phyloP scores from a whole-genome alignment of 768 basidiomycete species.

The Pleurotus tuoliensis region DNA sequence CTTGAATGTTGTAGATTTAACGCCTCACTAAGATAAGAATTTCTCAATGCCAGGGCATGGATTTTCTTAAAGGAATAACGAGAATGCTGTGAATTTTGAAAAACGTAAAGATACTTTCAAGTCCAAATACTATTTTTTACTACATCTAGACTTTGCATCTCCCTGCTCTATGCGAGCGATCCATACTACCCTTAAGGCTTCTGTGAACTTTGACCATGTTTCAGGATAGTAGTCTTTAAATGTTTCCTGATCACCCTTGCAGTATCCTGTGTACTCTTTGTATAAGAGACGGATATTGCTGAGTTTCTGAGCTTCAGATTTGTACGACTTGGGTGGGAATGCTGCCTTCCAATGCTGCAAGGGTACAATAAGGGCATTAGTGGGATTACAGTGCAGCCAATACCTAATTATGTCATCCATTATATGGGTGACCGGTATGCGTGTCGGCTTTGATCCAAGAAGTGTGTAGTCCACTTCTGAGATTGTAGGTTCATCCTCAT shows the following conservation, averaged over 20 bases:
- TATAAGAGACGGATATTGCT: too few species aligned
- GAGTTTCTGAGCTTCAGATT: too few species aligned
- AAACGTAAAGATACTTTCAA: background rate
- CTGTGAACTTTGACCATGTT: constrained; percentile 6
- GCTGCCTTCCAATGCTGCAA: constrained; percentile 11
- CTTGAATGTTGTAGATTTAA: too few species aligned
- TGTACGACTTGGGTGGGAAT: too few species aligned
- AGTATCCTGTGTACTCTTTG: constrained; percentile 4
- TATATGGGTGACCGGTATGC: constrained; percentile 13
- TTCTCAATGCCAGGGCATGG: too few species aligned
- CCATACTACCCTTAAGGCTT: constrained; percentile 7
- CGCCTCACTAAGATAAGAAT: too few species aligned
- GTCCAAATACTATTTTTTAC: background rate
- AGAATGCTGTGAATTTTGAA: too few species aligned
- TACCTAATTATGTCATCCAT: constrained; percentile 16
- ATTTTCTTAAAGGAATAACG: too few species aligned
- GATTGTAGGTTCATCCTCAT: background rate
- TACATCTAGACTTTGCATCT: constrained; percentile 3
- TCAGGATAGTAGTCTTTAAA: constrained; percentile 6
- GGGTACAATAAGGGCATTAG: constrained; percentile 11
- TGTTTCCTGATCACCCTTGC: constrained; percentile 5
- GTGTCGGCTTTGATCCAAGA: background rate
- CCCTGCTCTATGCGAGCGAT: background rate
- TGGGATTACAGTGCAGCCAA: constrained; percentile 12
- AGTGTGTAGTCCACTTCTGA: background rate